Conservation (phyloP, 1,139 yeast genomes). For the Zygosaccharomyces pseudobailii region DNA sequence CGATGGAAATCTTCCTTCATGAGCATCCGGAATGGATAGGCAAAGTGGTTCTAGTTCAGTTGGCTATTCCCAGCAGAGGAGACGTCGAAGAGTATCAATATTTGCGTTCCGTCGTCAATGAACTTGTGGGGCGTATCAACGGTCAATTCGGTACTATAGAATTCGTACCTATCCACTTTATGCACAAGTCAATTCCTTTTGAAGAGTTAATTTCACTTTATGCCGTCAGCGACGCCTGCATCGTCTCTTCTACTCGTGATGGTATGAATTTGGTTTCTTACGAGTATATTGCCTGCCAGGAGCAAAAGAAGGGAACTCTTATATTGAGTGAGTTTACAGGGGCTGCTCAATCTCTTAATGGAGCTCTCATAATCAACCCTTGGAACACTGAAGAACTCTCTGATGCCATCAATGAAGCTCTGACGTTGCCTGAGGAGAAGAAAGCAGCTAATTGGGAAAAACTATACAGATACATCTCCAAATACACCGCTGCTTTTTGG, state of each 20-base stretch:
- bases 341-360: constrained; percentile 96
- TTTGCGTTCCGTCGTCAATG: constrained; percentile 89
- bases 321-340: constrained; percentile 95
- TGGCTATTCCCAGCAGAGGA: constrained; percentile 96
- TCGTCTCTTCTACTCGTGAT: constrained; percentile 91
- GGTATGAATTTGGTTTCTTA: constrained; percentile 97
- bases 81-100: constrained; percentile 98
- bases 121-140: constrained; percentile 92
- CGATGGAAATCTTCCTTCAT: constrained; percentile 83
- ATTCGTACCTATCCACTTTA: constrained; percentile 93
- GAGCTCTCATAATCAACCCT: constrained; percentile 90
- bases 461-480: constrained; percentile 78
- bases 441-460: constrained; percentile 71
- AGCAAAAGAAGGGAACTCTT: constrained; percentile 77
- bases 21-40: constrained; percentile 99
- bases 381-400: constrained; percentile 97
- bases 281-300: constrained; percentile 95
- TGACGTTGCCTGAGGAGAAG: constrained; percentile 81
- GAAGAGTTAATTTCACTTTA: constrained; percentile 88
- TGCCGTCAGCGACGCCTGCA: constrained; percentile 80
- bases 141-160: constrained; percentile 96
- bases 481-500: constrained; percentile 95
- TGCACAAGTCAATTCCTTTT: constrained; percentile 89
- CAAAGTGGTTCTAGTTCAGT: constrained; percentile 90
- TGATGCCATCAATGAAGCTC: constrained; percentile 77